Conservation (phyloP, 768 basidiomycete species). For the Pleurotus giganteus region DNA sequence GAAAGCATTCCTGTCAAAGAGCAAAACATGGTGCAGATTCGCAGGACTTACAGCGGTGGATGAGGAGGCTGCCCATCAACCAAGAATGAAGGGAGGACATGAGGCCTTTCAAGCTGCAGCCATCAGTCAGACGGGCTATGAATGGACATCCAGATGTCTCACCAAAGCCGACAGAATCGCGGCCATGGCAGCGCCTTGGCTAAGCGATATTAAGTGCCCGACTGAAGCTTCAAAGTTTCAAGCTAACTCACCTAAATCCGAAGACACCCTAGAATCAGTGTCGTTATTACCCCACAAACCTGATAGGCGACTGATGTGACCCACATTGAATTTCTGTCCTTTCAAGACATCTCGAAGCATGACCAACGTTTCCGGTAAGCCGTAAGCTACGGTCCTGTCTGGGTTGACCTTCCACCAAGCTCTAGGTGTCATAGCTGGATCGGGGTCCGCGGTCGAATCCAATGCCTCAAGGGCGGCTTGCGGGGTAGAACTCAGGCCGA, state of each 20-base stretch:
- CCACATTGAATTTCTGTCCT: slow-evolving; percentile 63
- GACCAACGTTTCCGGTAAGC: slow-evolving; percentile 57
- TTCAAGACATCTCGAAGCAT: slow-evolving; percentile 55
- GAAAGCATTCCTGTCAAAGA: neutral
- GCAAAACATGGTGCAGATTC: neutral
- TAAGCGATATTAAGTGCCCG: slow-evolving; percentile 20
- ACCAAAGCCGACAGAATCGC: slow-evolving; percentile 70
- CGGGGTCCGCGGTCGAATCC: slow-evolving; percentile 36
- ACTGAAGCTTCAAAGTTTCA: neutral
- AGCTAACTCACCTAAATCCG: slow-evolving; percentile 62
- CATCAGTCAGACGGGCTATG: neutral
- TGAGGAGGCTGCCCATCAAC: slow-evolving; percentile 64
- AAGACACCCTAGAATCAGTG: slow-evolving; percentile 58
- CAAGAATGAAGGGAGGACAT: slow-evolving; percentile 50
- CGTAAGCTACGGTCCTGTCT: slow-evolving; percentile 48
- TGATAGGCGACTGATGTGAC: slow-evolving; percentile 21
- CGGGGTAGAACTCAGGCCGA: slow-evolving; percentile 19
- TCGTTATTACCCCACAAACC: slow-evolving; percentile 3
- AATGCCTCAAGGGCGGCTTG: slow-evolving; percentile 32
- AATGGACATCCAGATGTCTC: slow-evolving; percentile 21
- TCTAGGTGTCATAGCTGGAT: slow-evolving; percentile 56
- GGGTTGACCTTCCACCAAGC: slow-evolving; percentile 70
- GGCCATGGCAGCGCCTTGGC: slow-evolving; percentile 80
- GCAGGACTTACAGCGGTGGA: slow-evolving; percentile 62
- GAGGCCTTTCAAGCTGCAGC: slow-evolving; percentile 37